Evolutionary conservation across 1,284 basidiomycete species (phyloP).

Genomic region (Cutaneotrichosporon cavernicola): DNA sequence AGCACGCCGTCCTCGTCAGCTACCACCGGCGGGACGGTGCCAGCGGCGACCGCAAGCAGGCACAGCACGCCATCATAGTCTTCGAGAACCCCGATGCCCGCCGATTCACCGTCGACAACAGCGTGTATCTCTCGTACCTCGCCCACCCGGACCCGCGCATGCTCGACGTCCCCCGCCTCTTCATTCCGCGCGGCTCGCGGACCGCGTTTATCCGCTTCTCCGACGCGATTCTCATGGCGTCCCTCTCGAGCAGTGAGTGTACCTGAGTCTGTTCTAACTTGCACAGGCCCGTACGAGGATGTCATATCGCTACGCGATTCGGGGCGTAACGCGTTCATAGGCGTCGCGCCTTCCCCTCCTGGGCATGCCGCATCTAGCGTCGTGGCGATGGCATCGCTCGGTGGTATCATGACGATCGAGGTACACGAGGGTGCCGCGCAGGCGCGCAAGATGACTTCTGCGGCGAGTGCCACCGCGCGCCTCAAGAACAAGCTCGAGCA

Average conservation of each 20-base stretch:
- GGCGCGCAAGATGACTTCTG: conserved; percentile 18
- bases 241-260: conserved; percentile 30
- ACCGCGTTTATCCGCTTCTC: conserved; percentile 53
- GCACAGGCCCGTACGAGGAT: conserved; percentile 44
- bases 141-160: conserved; percentile 51
- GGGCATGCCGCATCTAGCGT: conserved; percentile 29
- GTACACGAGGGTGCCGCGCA: conserved; percentile 28
- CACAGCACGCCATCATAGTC: conserved; percentile 39
- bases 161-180: conserved; percentile 49
- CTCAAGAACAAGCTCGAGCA: conserved; percentile 59
- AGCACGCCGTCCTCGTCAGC: conserved; percentile 45
- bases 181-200: conserved; percentile 37
- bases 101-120: conserved; percentile 31
- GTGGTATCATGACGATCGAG: conserved; percentile 47
- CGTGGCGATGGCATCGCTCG: conserved; percentile 40
- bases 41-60: conserved; percentile 19
- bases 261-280: background rate
- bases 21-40: conserved; percentile 32
- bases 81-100: conserved; percentile 32
- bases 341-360: conserved; percentile 19
- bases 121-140: conserved; percentile 39
- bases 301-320: conserved; percentile 44
- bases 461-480: conserved; percentile 38
- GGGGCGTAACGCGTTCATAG: conserved; percentile 47
- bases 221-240: conserved; percentile 48